Conservation (phyloP, 345 rosid species). For the Diplotaxis tenuifolia region DNA sequence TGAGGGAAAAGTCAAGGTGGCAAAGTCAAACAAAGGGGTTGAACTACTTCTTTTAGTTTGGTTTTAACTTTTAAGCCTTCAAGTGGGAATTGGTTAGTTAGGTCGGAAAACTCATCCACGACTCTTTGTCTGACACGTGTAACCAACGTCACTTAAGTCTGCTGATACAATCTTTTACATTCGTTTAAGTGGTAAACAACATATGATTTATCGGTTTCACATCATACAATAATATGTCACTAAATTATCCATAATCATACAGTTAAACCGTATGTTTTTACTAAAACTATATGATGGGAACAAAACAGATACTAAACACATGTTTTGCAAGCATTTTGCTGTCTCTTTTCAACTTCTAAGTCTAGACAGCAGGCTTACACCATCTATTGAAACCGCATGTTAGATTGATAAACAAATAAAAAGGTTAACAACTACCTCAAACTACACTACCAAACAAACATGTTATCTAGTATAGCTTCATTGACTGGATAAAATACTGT, state of each 20-base stretch:
- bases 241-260: background rate
- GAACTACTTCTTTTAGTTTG: slow-evolving; percentile 2
- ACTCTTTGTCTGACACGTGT: slow-evolving; percentile 21
- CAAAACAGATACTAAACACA: background rate
- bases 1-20: no score
- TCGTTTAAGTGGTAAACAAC: background rate
- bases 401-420: background rate
- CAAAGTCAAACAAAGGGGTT: no score
- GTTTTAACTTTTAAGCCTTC: background rate
- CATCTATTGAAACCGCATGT: background rate
- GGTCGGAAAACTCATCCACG: slow-evolving; percentile 27
- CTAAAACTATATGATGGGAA: background rate
- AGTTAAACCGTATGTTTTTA: background rate
- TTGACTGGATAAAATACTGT: background rate
- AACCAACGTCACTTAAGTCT: background rate
- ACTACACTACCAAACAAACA: background rate
- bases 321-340: background rate
- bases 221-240: background rate
- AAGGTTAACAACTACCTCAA: background rate
- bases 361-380: background rate
- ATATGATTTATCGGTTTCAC: background rate
- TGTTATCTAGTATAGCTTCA: background rate
- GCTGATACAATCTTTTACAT: background rate
- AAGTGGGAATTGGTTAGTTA: slow-evolving; percentile 2
- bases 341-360: background rate